Evolutionary conservation across 176 grass and related monocot species (phyloP).

Genomic region (Carex scoparia): DNA sequence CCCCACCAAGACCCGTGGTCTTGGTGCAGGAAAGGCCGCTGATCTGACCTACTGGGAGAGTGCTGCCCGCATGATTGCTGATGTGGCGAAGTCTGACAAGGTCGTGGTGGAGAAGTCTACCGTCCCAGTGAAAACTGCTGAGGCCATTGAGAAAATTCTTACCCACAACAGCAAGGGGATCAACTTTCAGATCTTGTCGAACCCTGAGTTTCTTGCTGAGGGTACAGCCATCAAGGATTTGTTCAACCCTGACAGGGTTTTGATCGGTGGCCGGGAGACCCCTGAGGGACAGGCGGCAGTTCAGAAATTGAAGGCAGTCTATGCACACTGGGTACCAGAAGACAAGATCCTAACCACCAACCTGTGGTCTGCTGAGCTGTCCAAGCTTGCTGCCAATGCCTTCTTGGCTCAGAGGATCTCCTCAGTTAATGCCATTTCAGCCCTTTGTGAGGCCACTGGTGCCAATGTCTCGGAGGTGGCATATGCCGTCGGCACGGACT

Average conservation of each 20-base stretch:
- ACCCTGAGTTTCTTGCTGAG: conserved; percentile 68
- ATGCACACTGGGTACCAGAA: conserved; percentile 60
- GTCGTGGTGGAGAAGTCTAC: conserved; percentile 69
- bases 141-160: conserved; percentile 75
- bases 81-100: conserved; percentile 56
- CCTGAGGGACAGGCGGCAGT: conserved; percentile 42
- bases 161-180: conserved; percentile 64
- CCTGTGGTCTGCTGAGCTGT: conserved; percentile 69
- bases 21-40: conserved; percentile 63
- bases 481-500: conserved; percentile 55
- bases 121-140: conserved; percentile 62
- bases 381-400: conserved; percentile 67
- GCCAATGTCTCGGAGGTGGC: conserved; percentile 55
- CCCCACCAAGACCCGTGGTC: conserved; percentile 56
- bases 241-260: conserved; percentile 50
- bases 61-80: conserved; percentile 62
- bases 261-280: conserved; percentile 63
- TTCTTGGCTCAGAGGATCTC: conserved; percentile 71
- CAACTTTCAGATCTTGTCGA: conserved; percentile 68
- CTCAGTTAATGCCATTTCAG: conserved; percentile 56
- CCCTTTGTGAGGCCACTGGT: conserved; percentile 52
- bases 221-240: conserved; percentile 66
- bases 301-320: conserved; percentile 48
- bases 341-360: conserved; percentile 59
- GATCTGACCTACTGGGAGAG: conserved; percentile 77